Evolutionary conservation across 805 yeast species (phyloP), one percentile per base, ranked within the genome.

Genomic region (Yarrowia keelungensis): DNA sequence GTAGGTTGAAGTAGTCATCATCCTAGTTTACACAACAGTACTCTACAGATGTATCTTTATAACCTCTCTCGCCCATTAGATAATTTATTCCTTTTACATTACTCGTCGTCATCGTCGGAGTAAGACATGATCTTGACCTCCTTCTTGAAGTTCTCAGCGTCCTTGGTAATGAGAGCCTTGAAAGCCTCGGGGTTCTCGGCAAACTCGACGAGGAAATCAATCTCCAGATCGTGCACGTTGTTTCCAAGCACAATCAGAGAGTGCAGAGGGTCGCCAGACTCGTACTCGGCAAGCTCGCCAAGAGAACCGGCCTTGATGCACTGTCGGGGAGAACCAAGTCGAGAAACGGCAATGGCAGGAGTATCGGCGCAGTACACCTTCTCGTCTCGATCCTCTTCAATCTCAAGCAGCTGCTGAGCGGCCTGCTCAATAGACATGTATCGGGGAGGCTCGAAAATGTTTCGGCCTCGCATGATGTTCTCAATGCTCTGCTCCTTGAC

Each of bases 401-500:
- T 85, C 78, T 95, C 98, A 66, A 94, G 79, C 73, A 94, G 81
- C 78, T 94, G 98, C 69, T 85, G 83, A 47, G 97, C 93, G 70
- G 97, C 97, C 59, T 96, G 91, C 67, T 89, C 86, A 72, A 95
- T 92, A 71, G 87, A 85, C 99, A 94, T 94, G 80, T 92, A 94
- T 77, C 99, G 85, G 62, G 99, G 99, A 43, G 98, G 98, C 78
- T 94, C 99, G 77, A 91, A 94, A 45, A 94, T 91, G 59, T 89
- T 81, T 78, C 95, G 86, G 1, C 98, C 98, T 70, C 97, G 85
- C 58, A 97, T 96, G 87, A 94, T 86, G 77, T 93, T 94, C 75
- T 93, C 97, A 71, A 92, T 85, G 76, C 96, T 91, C 79, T 95
- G 99, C 78, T 94, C 99, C 79, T 95, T 95, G 54, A 94, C 99